A percentile compares a stretch with the other conserved stretches of the same genome.
Conservation (phyloP, 225 moss, liverwort and hornwort genomes). For the Polytrichum commune region DNA sequence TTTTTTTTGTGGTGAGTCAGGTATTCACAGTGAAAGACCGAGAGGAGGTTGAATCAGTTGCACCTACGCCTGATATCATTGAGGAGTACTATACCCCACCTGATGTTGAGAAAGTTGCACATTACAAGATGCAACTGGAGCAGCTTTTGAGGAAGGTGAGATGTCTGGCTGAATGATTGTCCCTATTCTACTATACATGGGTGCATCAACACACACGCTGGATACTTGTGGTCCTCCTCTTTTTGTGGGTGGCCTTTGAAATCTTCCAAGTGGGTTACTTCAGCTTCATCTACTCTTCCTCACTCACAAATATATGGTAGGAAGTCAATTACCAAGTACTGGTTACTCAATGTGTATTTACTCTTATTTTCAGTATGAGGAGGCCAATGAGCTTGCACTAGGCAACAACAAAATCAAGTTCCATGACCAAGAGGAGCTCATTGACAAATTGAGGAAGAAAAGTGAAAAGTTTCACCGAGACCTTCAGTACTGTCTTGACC, state of each 20-base stretch:
- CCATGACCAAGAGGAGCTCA: conserved; percentile 73
- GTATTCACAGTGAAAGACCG: conserved; percentile 88
- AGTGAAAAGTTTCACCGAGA: conserved; percentile 64
- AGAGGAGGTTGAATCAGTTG: conserved; percentile 76
- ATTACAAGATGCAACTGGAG: conserved; percentile 48
- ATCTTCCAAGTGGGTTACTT: too few species aligned
- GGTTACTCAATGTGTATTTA: too few species aligned
- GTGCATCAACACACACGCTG: too few species aligned
- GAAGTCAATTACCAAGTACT: too few species aligned
- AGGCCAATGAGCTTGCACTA: conserved; percentile 36
- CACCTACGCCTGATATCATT: conserved; percentile 70
- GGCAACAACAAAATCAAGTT: conserved; percentile 36
- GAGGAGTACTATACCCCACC: conserved; percentile 62
- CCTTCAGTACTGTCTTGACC: conserved; percentile 74
- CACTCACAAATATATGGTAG: too few species aligned
- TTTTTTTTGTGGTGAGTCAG: conserved; percentile 29
- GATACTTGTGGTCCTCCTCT: too few species aligned
- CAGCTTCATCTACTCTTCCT: too few species aligned
- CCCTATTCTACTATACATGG: too few species aligned
- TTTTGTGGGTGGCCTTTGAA: too few species aligned
- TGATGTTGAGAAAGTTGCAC: conserved; percentile 35
- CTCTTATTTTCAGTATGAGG: conserved; percentile 46
- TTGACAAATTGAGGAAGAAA: conserved; percentile 62
- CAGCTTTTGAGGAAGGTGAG: conserved; percentile 62
- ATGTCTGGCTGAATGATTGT: not conserved